Conservation (phyloP, 495 filamentous ascomycete genomes). For the Bryoglossum gracile region DNA sequence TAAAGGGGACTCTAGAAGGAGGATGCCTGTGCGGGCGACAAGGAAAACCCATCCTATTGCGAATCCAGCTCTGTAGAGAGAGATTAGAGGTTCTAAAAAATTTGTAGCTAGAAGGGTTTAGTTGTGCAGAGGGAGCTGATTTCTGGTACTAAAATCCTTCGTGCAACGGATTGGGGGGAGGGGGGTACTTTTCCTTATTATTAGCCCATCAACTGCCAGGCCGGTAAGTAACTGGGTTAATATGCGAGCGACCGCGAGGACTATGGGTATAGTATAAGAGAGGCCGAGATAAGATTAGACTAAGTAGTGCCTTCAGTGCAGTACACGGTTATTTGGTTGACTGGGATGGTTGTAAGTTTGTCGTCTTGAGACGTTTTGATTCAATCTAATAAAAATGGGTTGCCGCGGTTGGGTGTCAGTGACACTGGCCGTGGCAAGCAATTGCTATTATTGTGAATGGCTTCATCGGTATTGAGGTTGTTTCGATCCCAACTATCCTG, state of each 20-base stretch:
- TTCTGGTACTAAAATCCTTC: too few relatives aligned
- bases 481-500: slow-evolving; percentile 46
- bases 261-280: slow-evolving; percentile 42
- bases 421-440: slow-evolving; percentile 44
- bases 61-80: too few relatives aligned
- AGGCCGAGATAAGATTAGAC: slow-evolving; percentile 49
- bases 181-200: too few relatives aligned
- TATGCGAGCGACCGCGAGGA: slow-evolving; percentile 41
- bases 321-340: slow-evolving; percentile 47
- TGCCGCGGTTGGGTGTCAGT: slow-evolving; percentile 50
- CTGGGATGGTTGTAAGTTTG: slow-evolving; percentile 45
- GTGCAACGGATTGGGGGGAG: too few relatives aligned
- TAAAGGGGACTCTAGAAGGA: too few relatives aligned
- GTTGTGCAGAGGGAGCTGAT: too few relatives aligned
- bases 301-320: slow-evolving; percentile 49
- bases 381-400: slow-evolving; percentile 4
- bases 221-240: slow-evolving; percentile 41
- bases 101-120: too few relatives aligned
- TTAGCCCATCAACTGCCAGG: slow-evolving; percentile 43
- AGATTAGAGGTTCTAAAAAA: too few relatives aligned
- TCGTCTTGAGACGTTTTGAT: neutral
- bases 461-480: slow-evolving; percentile 45
- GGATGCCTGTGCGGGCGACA: too few relatives aligned
- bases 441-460: slow-evolving; percentile 39
- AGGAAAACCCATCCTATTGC: too few relatives aligned